These are phyloP conservation scores for Fusarium piperis DNA, from an alignment of 2,329 filamentous ascomycete genomes.

Conservation along the genomic window DNA sequence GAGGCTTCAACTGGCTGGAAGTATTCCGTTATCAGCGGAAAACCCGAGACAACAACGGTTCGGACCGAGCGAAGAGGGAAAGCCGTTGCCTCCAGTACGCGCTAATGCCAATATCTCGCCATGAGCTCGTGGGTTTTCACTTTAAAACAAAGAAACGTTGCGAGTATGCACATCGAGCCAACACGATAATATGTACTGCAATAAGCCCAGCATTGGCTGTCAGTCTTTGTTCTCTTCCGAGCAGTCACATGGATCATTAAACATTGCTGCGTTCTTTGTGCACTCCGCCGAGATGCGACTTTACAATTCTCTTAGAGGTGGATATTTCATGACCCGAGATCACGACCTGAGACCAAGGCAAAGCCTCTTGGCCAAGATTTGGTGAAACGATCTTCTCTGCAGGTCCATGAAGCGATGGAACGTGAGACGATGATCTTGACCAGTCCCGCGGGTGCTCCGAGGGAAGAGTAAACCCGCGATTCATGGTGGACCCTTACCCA, in stretches of 20 bases:
- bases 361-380: background rate
- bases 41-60: constrained; percentile 6
- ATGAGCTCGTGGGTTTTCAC: background rate
- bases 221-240: background rate
- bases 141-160: background rate
- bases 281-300: background rate
- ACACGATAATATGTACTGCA: background rate
- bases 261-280: background rate
- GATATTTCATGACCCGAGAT: background rate
- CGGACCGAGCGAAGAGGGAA: constrained; percentile 1
- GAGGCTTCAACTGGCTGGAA: background rate
- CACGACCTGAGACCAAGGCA: constrained; percentile 10
- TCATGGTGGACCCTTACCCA: background rate
- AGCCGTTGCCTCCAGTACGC: background rate
- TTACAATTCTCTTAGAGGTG: background rate
- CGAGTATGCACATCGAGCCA: background rate
- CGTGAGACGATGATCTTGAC: constrained; percentile 4
- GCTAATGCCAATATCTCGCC: background rate
- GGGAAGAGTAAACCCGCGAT: constrained; percentile 18
- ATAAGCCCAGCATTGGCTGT: background rate
- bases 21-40: background rate
- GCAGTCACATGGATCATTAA: constrained; percentile 1
- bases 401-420: background rate
- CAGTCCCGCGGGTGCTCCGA: background rate
- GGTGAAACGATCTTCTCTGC: constrained; percentile 4